Percentiles rank a stretch among this genome's conserved stretches.
phyloP scores from a whole-genome alignment of 257 asterid species.

The Parsonsia alboflavescens region DNA sequence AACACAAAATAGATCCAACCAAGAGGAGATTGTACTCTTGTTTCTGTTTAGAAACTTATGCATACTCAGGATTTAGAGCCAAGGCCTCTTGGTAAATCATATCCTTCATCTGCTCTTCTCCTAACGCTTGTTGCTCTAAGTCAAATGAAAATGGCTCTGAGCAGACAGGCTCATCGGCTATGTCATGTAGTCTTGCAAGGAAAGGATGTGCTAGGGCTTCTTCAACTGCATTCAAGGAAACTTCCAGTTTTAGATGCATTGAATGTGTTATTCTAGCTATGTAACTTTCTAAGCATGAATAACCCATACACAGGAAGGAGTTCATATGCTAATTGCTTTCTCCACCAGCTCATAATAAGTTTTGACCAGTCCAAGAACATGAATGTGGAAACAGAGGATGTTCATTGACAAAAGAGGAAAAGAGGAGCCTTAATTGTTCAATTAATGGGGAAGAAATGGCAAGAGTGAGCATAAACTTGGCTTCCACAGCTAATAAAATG shows the following conservation, averaged over 20 bases:
- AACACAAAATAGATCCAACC: neutral
- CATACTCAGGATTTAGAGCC: constrained; percentile 54
- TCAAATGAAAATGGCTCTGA: constrained; percentile 58
- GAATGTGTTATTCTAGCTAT: neutral
- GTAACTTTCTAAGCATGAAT: neutral
- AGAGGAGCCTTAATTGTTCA: no score
- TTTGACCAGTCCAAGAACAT: neutral
- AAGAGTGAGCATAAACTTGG: neutral
- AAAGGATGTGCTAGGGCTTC: constrained; percentile 84
- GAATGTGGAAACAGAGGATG: neutral
- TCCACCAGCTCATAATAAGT: no score
- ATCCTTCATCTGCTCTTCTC: constrained; percentile 89
- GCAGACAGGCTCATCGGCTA: constrained; percentile 80
- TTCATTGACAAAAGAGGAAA: neutral
- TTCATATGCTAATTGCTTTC: neutral
- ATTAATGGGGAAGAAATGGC: neutral
- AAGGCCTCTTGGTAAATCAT: constrained; percentile 81
- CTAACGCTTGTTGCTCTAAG: constrained; percentile 61
- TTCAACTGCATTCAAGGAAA: constrained; percentile 49
- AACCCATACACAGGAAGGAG: neutral
- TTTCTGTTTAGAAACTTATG: constrained; percentile 10
- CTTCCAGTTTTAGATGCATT: neutral
- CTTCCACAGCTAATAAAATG: neutral
- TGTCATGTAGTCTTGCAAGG: constrained; percentile 70
- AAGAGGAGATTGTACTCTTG: neutral